phyloP scores from a whole-genome alignment of 805 yeast species.

The Metschnikowia cubensis region DNA sequence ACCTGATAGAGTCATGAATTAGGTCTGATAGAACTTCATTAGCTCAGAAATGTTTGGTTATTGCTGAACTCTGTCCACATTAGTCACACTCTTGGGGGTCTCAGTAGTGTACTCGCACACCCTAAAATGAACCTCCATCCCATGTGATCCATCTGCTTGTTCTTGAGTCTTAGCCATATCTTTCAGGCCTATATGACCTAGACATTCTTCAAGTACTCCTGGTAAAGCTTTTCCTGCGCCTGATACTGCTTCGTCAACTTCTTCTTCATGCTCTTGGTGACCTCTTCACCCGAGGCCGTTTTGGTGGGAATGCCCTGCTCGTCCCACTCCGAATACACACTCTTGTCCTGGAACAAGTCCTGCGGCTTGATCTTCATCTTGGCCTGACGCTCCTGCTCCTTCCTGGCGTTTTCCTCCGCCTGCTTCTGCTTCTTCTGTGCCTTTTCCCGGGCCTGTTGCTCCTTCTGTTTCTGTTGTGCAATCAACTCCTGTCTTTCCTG shows the following conservation, averaged over 20 bases:
- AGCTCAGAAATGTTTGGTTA: too few relatives aligned
- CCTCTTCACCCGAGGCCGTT: constrained; percentile 72
- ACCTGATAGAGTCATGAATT: too few relatives aligned
- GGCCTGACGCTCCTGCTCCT: constrained; percentile 57
- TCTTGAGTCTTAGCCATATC: too few relatives aligned
- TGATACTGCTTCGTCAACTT: constrained; percentile 75
- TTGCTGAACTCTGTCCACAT: too few relatives aligned
- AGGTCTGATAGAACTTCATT: too few relatives aligned
- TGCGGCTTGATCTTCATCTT: constrained; percentile 67
- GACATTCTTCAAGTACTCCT: constrained; percentile 45
- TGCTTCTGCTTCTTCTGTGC: constrained; percentile 56
- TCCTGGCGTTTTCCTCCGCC: constrained; percentile 49
- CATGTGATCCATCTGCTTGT: too few relatives aligned
- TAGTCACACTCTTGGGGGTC: too few relatives aligned
- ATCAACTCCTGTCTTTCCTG: constrained; percentile 66
- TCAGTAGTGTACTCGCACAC: too few relatives aligned
- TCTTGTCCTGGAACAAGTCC: constrained; percentile 65
- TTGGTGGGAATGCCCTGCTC: constrained; percentile 78
- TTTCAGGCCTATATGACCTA: background rate
- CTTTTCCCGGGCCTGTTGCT: constrained; percentile 52
- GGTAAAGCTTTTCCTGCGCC: constrained; percentile 77
- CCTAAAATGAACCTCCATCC: too few relatives aligned
- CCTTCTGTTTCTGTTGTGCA: constrained; percentile 48
- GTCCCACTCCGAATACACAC: constrained; percentile 71
- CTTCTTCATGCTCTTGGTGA: constrained; percentile 81